These are phyloP conservation scores for Actinomucor elegans DNA, from an alignment of 371 early-diverging fungal genomes.

Conservation along the genomic window DNA sequence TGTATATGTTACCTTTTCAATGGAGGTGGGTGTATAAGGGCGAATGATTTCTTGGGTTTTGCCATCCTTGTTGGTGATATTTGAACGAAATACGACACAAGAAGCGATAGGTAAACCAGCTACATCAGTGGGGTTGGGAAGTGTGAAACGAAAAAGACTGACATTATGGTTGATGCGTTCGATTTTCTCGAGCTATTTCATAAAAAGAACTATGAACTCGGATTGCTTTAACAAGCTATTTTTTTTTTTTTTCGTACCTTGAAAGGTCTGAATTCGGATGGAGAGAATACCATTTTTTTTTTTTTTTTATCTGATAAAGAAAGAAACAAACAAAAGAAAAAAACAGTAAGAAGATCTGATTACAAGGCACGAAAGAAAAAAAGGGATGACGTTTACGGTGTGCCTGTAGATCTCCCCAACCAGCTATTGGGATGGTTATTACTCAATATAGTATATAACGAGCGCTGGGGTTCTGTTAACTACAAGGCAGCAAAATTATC, in stretches of 20 bases:
- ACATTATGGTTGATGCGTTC: conserved; percentile 77
- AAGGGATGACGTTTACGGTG: no score
- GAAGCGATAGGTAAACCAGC: conserved; percentile 80
- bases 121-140: conserved; percentile 61
- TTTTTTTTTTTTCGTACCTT: background rate
- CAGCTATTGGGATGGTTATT: no score
- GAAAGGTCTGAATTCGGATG: conserved; percentile 22
- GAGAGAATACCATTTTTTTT: conserved; percentile 18
- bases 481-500: no score
- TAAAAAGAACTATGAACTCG: background rate
- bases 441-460: no score
- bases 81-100: conserved; percentile 67
- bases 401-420: no score
- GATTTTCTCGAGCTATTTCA: conserved; percentile 17
- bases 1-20: conserved; percentile 59
- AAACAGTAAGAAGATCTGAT: no score
- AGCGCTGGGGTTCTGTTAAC: no score
- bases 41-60: conserved; percentile 71
- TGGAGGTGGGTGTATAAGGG: conserved; percentile 91
- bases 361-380: no score
- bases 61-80: conserved; percentile 46
- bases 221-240: background rate
- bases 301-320: background rate
- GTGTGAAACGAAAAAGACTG: conserved; percentile 74
- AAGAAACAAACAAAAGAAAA: background rate